Evolutionary conservation across 2,329 filamentous ascomycete species (phyloP), one percentile per base, ranked within the genome.

Genomic region (Nemania sp.): DNA sequence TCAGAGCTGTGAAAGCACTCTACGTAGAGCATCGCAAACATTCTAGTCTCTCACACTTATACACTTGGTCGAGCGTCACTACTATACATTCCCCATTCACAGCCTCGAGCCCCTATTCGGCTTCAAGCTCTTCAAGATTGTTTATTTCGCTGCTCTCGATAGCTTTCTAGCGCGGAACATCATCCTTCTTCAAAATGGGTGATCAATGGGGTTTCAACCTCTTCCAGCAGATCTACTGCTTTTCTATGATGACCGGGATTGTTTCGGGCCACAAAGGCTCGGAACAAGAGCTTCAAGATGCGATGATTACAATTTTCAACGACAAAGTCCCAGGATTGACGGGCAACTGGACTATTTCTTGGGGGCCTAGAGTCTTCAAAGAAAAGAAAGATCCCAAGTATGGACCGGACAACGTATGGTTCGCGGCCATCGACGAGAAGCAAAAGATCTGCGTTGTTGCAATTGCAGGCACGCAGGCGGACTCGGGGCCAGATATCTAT

Each of bases 191-290:
- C 10, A 57, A 39, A 32, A 57, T 57, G 47, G 18, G 5, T 1
- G 47, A 57, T 4, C 2, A 42, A 2, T 57, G 11, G 12, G 13
- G 40, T n/a, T 57, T 39, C 40, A 21, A 57, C 48, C 5, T 57
- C 12, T 52, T 57, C 32, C 54, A 57, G 29, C 54, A 57, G 21
- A 52, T 57, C n/a, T 52, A 51, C 40, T 51, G 47, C 47, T 34
- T 57, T 3, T 46, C 47, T 13, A 39, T 57, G 25, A 18, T 37
- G 2, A 32, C 54, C 20, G 48, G 48, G 15, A 20, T 39, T 39
- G 48, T 52, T 52, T 13, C 13, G 12, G 21, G 32, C 1, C 1
- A 7, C 2, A 7, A 51, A 45, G 54, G 5, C 9, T 2, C 40
- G 1, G 54, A 57, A 25, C 20, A n/a, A 39, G 10, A 10, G 6